Percentiles rank a stretch among this genome's conserved stretches.
phyloP scores from a whole-genome alignment of 257 asterid species.

The Lantana camara region DNA sequence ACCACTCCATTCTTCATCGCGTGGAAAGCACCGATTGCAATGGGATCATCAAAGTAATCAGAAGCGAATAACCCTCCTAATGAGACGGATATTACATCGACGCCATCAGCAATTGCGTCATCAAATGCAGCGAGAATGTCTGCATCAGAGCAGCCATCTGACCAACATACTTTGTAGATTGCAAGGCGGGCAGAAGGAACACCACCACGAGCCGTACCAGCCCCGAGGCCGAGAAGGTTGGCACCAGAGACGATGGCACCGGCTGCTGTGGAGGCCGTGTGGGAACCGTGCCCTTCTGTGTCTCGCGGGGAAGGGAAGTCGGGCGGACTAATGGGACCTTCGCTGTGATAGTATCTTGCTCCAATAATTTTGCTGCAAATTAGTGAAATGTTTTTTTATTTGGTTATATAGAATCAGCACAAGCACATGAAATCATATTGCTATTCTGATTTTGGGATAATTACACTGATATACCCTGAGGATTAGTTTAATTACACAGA shows the following conservation, averaged over 20 bases:
- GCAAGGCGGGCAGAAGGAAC: constrained; percentile 62
- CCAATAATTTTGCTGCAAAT: constrained; percentile 64
- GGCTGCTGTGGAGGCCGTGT: constrained; percentile 63
- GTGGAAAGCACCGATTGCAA: constrained; percentile 52
- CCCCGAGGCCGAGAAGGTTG: constrained; percentile 41
- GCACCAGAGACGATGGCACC: constrained; percentile 44
- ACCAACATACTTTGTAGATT: constrained; percentile 64
- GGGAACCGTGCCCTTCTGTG: constrained; percentile 60
- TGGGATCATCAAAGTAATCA: constrained; percentile 42
- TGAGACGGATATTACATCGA: constrained; percentile 41
- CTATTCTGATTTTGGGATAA: too few species aligned
- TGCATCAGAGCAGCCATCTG: constrained; percentile 45
- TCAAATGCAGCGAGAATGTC: constrained; percentile 54
- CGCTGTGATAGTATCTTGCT: constrained; percentile 52
- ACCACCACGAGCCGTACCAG: constrained; percentile 61
- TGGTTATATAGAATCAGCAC: too few species aligned
- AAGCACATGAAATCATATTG: too few species aligned
- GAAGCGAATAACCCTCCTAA: constrained; percentile 33
- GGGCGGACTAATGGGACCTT: constrained; percentile 25
- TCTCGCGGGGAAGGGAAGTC: constrained; percentile 58
- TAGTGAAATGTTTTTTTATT: too few species aligned
- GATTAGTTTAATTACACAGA: too few species aligned
- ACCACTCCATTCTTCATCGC: constrained; percentile 48
- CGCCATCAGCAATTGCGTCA: constrained; percentile 51
- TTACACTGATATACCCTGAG: too few species aligned